Evolutionary conservation across 2,329 filamentous ascomycete genomes (phyloP), one percentile per base, ranked within the genome.

Genomic region (Fusarium sp.): DNA sequence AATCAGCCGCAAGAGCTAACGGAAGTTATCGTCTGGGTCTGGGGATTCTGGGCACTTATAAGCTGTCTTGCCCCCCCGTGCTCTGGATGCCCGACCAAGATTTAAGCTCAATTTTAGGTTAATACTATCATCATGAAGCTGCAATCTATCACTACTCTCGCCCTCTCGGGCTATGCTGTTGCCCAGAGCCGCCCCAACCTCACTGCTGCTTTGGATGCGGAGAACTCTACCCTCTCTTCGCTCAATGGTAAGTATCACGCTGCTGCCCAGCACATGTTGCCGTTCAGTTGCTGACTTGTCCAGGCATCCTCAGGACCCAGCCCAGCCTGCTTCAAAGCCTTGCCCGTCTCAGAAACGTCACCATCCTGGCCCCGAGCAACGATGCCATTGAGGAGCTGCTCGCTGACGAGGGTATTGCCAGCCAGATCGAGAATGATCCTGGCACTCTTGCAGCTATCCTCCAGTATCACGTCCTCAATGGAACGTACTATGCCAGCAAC

Each of bases 401-500:
- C 17, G 79, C 76, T 50, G 78, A 77, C n/a, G 76, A 74, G 4
- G 57, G 80, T 27, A 69, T 73, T 21, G 77, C 77, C 53, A 65
- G 80, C 5, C 77, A 73, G 60, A 71, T 74, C 4, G 67, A 73
- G 6, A 72, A 80, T 3, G 73, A 80, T 56, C 57, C 71, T 38
- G 70, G 73, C 45, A 71, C 83, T 9, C 69, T 78, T 15, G 69
- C 73, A 19, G 71, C 71, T 21, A 77, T 88, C 33, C 77, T 88
- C 6, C 71, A 78, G 27, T 88, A 88, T 74, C 85, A 88, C 70
- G 79, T 88, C 41, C 73, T 88, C 43, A 77, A 80, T 44, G 80
- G 79, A 29, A 79, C 73, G 1, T 75, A 75, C 19, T 72, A 70
- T 23, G 70, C 70, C 6, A 73, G 79, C 46, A 61, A 68, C 8